Base-by-base conservation (phyloP, 2,329 filamentous ascomycete species). In the Neopestalotiopsis clavispora region DNA sequence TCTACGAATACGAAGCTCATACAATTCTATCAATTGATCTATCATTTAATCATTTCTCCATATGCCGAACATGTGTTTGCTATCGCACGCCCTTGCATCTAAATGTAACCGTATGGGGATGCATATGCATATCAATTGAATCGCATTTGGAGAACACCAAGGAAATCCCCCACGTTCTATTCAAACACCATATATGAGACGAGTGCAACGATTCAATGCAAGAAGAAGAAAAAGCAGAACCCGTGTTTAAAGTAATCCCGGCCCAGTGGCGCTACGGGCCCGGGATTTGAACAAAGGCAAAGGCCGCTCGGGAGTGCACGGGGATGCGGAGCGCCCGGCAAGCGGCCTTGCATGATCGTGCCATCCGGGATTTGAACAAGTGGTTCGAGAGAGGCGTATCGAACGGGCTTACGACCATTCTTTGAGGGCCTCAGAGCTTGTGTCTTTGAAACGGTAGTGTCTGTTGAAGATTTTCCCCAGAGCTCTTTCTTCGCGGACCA, bases 351-450 rank as follows among this genome's bases (percentile, higher is more conserved):
- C 20, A 52, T 32, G 42, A 45, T 49, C 61, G 42, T 64, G 61
- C 61, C 14, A 45, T 32, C 61, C 61, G 61, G 61, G 61, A 64
- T 64, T 64, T 64, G 61, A 64, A 40, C 34, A 17, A 30, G 23
- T 34, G 32, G 30, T 38, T 61, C 59, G 32, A 61, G 59, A 61
- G 59, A 38, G 34, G 34, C 57, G 30, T 7, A 28, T 3, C 30
- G n/a, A 17, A 52, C 45, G 45, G 45, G 17, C 23, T 4, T 52
- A 7, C 45, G 45, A 17, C 45, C 45, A 17, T 7, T 17, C 17
- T n/a, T 23, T 28, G 23, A 28, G 20, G 9, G 45, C 45, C 17
- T n/a, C 45, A 17, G 45, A 23, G 3, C 42, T 52, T 23, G 14
- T 52, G 45, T 10, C 20, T 9, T n/a, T 52, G 45, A 52, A 52